Base-by-base conservation (phyloP, 2,329 filamentous ascomycete species). In the Pseudogymnoascus verrucosus region DNA sequence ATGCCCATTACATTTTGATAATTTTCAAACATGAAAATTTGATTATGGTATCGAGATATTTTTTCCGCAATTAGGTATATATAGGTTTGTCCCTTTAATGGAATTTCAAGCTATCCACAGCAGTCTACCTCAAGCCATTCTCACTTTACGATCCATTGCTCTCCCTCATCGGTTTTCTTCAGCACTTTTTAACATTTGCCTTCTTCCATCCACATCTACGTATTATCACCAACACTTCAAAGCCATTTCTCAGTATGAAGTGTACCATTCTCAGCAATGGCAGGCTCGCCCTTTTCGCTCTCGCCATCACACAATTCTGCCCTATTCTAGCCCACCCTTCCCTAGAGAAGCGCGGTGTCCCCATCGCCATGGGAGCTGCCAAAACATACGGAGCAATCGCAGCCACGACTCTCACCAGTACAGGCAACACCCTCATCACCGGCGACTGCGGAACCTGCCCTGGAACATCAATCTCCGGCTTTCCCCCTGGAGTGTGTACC, bases 381-480 rank as follows among this genome's bases (percentile, higher is more conserved):
- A 36, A 14, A 10, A 42, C 19, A 39, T 65, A 34, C 14, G 64
- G 62, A 26, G 64, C 64, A 39, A 63, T 65, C 47, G 64, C 57
- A 11, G n/a, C 31, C 26, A 57, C 16, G 28, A 62, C 59, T n/a
- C 31, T 65, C 5, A 65, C 64, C 10, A 62, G 34, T 8, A 62
- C 62, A 16, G 64, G 64, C 16, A 44, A 54, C 19, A 65, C 64
- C 26, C 8, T 62, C 14, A 60, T 65, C 42, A 64, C 42, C 21
- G 64, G 62, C 14, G 31, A 64, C 59, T 64, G 62, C 31, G 64
- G 64, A 40, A 65, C 64, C 19, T 65, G 62, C 16, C 62, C 64
- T 34, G 64, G 64, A 12, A 65, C 64, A 16, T n/a, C 64, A 26
- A 64, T 65, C 31, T 34, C 62, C 10, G 64, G 64, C 7, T 65